These are phyloP conservation scores for Stylosanthes scabra DNA, from an alignment of 331 rosid species.

Conservation along the genomic window DNA sequence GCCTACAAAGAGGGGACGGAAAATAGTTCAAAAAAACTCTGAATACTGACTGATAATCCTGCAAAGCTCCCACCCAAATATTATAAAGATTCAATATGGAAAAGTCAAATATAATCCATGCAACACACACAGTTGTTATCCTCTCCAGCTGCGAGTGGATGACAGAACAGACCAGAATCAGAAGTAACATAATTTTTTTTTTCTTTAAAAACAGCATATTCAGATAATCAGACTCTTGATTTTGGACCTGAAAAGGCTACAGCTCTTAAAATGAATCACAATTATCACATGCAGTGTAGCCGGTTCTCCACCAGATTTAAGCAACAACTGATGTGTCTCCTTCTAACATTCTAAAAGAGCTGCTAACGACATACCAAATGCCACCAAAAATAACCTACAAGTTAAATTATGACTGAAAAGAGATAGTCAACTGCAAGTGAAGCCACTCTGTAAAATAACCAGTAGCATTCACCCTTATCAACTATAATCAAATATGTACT, in stretches of 20 bases:
- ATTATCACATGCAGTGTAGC: conserved; percentile 3
- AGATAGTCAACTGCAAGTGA: conserved; percentile 25
- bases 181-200: not conserved
- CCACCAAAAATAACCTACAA: conserved; percentile 12
- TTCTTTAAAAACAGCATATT: conserved; percentile 1
- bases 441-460: conserved; percentile 24
- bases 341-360: conserved; percentile 7
- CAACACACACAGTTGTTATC: not conserved
- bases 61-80: conserved; percentile 29
- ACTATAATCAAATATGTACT: not conserved
- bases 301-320: conserved; percentile 21
- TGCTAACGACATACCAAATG: not conserved
- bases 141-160: conserved; percentile 5
- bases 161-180: conserved; percentile 1
- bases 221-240: conserved; percentile 4
- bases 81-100: conserved; percentile 8
- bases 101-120: not conserved
- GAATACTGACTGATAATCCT: conserved; percentile 23
- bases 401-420: not conserved
- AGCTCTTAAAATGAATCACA: conserved; percentile 10
- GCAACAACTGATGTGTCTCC: conserved; percentile 13
- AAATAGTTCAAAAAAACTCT: conserved; percentile 6
- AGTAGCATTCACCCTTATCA: conserved; percentile 20
- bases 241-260: conserved; percentile 26
- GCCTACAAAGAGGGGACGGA: conserved; percentile 22